These are phyloP conservation scores for Quercus parvula DNA, from an alignment of 306 rosid genomes.

Conservation along the genomic window DNA sequence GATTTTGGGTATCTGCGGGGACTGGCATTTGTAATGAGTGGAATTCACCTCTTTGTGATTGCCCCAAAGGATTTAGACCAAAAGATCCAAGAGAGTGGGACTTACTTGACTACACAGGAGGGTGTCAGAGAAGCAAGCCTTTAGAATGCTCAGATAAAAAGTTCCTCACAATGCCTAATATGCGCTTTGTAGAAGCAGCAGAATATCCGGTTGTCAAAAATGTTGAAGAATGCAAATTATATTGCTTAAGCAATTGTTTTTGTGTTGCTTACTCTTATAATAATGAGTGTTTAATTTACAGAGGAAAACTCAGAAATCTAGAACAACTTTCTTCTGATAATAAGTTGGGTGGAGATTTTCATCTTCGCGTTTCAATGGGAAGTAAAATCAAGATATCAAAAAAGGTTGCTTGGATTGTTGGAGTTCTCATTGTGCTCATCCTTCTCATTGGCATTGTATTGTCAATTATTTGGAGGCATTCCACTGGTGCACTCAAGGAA, in stretches of 20 bases:
- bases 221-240: background rate
- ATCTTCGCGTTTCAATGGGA: background rate
- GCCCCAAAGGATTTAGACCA: slow-evolving; percentile 42
- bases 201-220: too few species aligned
- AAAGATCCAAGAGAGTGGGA: slow-evolving; percentile 40
- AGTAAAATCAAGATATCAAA: background rate
- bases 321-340: background rate
- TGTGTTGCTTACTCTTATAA: background rate
- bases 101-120: slow-evolving; percentile 26
- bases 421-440: background rate
- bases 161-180: background rate
- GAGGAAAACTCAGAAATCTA: background rate
- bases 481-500: background rate
- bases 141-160: background rate
- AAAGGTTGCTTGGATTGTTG: background rate
- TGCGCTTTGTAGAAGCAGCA: background rate
- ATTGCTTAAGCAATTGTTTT: background rate
- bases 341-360: background rate
- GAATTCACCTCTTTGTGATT: slow-evolving; percentile 28
- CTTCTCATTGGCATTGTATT: background rate
- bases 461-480: background rate
- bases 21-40: slow-evolving; percentile 34
- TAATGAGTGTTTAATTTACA: background rate
- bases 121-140: slow-evolving; percentile 35
- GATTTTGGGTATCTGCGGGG: slow-evolving; percentile 48